Percentiles rank a stretch among this genome's conserved stretches.
These are phyloP conservation scores for Phytophthora constricta DNA, from an alignment of 352 stramenopile species.

Conservation along the genomic window DNA sequence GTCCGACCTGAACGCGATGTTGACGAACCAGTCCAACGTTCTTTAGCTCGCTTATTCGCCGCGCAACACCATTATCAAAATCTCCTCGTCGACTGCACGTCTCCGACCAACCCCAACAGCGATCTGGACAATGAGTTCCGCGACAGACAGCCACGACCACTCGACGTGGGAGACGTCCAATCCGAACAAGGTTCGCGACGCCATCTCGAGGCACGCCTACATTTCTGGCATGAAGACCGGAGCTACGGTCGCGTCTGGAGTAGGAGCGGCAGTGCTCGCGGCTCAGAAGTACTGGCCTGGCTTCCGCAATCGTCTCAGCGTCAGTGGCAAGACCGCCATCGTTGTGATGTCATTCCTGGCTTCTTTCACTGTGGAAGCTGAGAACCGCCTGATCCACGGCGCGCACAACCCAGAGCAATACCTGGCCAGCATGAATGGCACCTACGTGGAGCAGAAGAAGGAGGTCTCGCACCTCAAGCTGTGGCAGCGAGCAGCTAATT, in stretches of 20 bases:
- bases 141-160: constrained; percentile 14
- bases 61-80: constrained; percentile 31
- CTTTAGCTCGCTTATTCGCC: not conserved
- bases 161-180: constrained; percentile 37
- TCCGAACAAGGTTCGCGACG: constrained; percentile 55
- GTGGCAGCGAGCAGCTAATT: constrained; percentile 63
- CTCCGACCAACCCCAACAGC: not conserved
- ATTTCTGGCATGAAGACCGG: constrained; percentile 55
- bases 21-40: not conserved
- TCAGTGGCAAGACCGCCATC: constrained; percentile 71
- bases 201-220: constrained; percentile 71
- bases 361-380: constrained; percentile 66
- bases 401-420: constrained; percentile 74
- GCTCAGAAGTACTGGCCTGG: constrained; percentile 62
- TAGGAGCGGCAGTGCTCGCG: constrained; percentile 35
- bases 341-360: constrained; percentile 63
- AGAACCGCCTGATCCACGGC: constrained; percentile 59
- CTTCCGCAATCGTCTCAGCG: constrained; percentile 71
- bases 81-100: constrained; percentile 25
- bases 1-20: not conserved
- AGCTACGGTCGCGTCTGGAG: constrained; percentile 26
- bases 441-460: constrained; percentile 50
- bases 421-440: constrained; percentile 56
- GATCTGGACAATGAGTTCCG: constrained; percentile 30
- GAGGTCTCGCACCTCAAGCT: constrained; percentile 43